Evolutionary conservation across 768 basidiomycete genomes (phyloP), one percentile per base, ranked within the genome.

Genomic region (Cystofilobasidium capitatum): DNA sequence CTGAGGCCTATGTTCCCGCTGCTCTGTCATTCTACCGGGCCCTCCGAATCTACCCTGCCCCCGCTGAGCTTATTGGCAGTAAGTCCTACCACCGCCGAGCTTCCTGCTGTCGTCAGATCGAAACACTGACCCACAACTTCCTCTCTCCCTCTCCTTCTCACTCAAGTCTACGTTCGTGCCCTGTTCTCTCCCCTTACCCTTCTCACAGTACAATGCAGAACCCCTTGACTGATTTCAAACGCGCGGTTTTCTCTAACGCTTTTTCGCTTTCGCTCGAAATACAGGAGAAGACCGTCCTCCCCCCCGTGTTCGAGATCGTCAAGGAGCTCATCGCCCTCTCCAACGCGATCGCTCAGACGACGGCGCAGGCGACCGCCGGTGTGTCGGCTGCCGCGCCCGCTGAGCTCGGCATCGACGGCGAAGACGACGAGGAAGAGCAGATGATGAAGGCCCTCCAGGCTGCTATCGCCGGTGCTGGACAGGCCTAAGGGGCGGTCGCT

Each of bases 1-100:
- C 89, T 49, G 77, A 81, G 33, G 87, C 85, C 78, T 79, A 87
- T 74, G 81, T 97, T 33, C 82, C 85, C 14, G 86, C 93, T 24
- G 93, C 96, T 47, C 77, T 89, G 75, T 84, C 86, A 47, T 98
- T 98, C 83, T 99, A 86, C 83, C 84, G 91, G 59, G 93, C 91
- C 1, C 85, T 98, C 67, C 82, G 88, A 64, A 91, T 96, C 40
- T 99, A 99, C 79, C 96, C 96, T 59, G 85, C 88, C 36, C 91
- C 93, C 0, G 85, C 91, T 37, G 96, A 98, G 77, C 84, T 98
- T 72, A 87, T 99, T 73, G 84, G 88, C 77, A 93, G 76, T 78
- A 40, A 71, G 70, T 62, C 60, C 64, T 31, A 45, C 37, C 51
- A 54, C 60, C 7, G 58, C 59, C 24, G 75, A 70, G 59, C 71